Base-by-base conservation (phyloP, 2,329 filamentous ascomycete genomes). In the Trichoderma simmonsii region DNA sequence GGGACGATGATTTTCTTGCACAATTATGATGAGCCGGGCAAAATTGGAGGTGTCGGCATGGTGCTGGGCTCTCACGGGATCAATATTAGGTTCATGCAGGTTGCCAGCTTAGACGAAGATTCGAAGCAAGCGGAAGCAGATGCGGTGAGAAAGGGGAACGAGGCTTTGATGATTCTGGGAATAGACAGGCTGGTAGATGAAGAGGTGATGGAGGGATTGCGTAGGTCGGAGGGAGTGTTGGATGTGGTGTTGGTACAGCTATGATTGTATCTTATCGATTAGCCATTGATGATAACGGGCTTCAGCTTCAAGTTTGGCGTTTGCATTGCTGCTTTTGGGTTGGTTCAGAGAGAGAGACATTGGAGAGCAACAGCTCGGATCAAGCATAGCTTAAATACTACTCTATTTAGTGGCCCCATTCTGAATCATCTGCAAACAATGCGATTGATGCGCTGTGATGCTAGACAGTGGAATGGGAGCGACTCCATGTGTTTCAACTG, bases 41-140 rank as follows among this genome's bases (percentile, higher is more conserved):
- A 94, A 84, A 95, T 96, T 79, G 93, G 93, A 2, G 89, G 90
- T 48, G 93, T 96, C 3, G 93, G 93, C 1, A 90, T 86, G 72
- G 86, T 90, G 66, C 82, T 95, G 30, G 93, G 93, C 0, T 86
- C 85, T 48, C 87, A 91, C 48, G 89, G 89, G 0, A 89, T 96
- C 67, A 96, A 96, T 77, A 93, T 95, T 79, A 88, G 87, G 60
- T 94, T 91, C 78, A 96, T 95, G 93, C 90, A 89, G 77, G 93
- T 95, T 2, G 87, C 87, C 3, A 84, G 85, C 18, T 79, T 92
- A 73, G 85, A 80, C 72, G 71, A 73, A 66, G 73, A 74, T 60
- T 71, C 73, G 34, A 71, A 62, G 43, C 72, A 70, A n/a, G 66
- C 6, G 1, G 39, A 56, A 15, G 14, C 34, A 12, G 43, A 30